These are phyloP conservation scores for Entophlyctis luteolus DNA, from an alignment of 192 early-diverging fungal species.

Conservation along the genomic window DNA sequence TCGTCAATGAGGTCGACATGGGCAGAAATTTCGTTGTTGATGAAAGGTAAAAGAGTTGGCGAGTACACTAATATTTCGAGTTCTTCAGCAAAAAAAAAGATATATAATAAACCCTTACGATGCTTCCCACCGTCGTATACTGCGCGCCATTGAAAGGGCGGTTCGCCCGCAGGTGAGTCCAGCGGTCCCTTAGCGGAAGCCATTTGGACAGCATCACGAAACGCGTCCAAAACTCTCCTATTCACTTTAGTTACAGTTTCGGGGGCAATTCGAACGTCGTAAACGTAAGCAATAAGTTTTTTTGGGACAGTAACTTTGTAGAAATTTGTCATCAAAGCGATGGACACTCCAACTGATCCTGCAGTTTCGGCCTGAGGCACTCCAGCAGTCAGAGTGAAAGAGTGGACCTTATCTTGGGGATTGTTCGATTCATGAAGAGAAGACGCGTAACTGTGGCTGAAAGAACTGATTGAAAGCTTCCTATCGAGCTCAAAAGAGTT, in stretches of 20 bases:
- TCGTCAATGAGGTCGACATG: constrained; percentile 22
- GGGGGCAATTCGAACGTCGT: constrained; percentile 20
- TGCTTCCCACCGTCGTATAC: no score
- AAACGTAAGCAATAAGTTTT: background rate
- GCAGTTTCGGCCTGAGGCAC: no score
- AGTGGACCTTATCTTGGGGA: no score
- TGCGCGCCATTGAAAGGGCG: no score
- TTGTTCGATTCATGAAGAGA: no score
- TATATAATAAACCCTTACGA: no score
- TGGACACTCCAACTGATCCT: constrained; percentile 9
- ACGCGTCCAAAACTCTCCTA: constrained; percentile 14
- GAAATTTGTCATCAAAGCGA: constrained; percentile 20
- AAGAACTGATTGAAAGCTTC: no score
- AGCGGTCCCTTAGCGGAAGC: no score
- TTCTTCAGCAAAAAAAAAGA: no score
- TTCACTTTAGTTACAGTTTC: constrained; percentile 15
- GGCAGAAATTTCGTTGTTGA: constrained; percentile 12
- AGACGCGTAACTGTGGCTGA: no score
- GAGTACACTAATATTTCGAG: constrained; percentile 10
- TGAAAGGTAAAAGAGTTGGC: constrained; percentile 14
- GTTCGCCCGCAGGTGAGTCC: no score
- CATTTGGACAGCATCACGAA: background rate
- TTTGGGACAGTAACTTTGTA: constrained; percentile 3
- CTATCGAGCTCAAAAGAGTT: background rate
- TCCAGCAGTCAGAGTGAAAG: no score